phyloP scores from a whole-genome alignment of 176 grass and related monocot species.

The Urochloa ruziziensis region DNA sequence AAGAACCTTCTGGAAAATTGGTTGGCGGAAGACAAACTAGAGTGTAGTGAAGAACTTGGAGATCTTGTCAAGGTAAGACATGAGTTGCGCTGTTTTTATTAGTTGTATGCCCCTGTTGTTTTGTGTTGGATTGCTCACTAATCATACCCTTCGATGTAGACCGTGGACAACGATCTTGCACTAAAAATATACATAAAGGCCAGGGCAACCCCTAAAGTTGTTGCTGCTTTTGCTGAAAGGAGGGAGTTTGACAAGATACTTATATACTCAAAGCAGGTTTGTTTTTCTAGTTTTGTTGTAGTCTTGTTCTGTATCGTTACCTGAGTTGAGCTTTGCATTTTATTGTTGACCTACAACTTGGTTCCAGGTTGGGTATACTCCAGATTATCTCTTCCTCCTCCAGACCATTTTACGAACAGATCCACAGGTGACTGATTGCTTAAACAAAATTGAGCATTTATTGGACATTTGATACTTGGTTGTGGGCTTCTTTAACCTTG shows the following conservation, averaged over 20 bases:
- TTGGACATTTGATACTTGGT: background rate
- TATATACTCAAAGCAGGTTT: slow-evolving; percentile 95
- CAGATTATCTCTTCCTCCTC: slow-evolving; percentile 94
- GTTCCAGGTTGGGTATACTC: slow-evolving; percentile 82
- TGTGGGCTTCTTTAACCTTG: slow-evolving; percentile 19
- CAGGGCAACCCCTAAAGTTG: slow-evolving; percentile 96
- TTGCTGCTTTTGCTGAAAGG: slow-evolving; percentile 98
- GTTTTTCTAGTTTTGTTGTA: background rate
- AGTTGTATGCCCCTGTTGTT: background rate
- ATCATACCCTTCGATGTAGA: slow-evolving; percentile 48
- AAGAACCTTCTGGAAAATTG: slow-evolving; percentile 96
- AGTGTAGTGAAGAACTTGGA: slow-evolving; percentile 96
- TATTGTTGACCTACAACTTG: slow-evolving; percentile 21
- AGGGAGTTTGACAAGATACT: slow-evolving; percentile 93
- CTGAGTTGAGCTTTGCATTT: slow-evolving; percentile 26
- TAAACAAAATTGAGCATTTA: background rate
- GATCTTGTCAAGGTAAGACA: slow-evolving; percentile 86
- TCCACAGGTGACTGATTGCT: slow-evolving; percentile 74
- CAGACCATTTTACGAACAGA: slow-evolving; percentile 90
- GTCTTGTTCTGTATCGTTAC: slow-evolving; percentile 3
- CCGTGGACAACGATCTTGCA: slow-evolving; percentile 97
- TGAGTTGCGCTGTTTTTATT: background rate
- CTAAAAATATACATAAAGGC: slow-evolving; percentile 99
- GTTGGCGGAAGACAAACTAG: slow-evolving; percentile 94
- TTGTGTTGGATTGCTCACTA: slow-evolving; percentile 39